Conservation (phyloP, 176 grass and related monocot genomes). For the Tillandsia leiboldiana region DNA sequence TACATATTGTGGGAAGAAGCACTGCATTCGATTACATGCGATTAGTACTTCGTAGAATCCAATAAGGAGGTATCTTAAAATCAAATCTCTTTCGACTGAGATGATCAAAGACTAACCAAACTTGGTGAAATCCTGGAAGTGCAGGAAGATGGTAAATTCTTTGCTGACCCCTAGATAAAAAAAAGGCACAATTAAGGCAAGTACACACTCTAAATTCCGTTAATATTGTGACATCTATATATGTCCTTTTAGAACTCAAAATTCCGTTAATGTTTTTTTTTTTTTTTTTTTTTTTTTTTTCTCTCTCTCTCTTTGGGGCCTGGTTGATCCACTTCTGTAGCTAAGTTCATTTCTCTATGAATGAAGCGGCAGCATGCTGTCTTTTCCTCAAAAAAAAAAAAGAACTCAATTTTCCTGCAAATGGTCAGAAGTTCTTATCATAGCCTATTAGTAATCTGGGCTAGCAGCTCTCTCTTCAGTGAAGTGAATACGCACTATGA, state of each 20-base stretch:
- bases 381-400: too few relatives aligned
- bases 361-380: too few relatives aligned
- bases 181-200: background rate
- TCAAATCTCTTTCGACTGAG: background rate
- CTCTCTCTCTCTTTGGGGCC: too few relatives aligned
- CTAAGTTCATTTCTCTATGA: too few relatives aligned
- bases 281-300: too few relatives aligned
- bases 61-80: background rate
- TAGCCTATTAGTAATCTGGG: background rate
- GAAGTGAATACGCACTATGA: background rate
- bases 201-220: background rate
- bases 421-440: background rate
- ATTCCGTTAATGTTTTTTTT: background rate
- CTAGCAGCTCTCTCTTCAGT: background rate
- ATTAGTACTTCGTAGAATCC: background rate
- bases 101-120: conserved; percentile 35
- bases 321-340: too few relatives aligned
- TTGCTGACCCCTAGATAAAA: conserved; percentile 55
- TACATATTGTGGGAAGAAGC: conserved; percentile 58
- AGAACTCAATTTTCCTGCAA: background rate
- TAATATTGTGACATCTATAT: background rate
- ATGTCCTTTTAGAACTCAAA: background rate
- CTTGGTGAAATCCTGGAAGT: conserved; percentile 47
- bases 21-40: conserved; percentile 30
- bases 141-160: conserved; percentile 73